Percentiles rank a stretch among this genome's conserved stretches.
These are phyloP conservation scores for Dactylella cylindrospora DNA, from an alignment of 2,329 filamentous ascomycete species.

Conservation along the genomic window DNA sequence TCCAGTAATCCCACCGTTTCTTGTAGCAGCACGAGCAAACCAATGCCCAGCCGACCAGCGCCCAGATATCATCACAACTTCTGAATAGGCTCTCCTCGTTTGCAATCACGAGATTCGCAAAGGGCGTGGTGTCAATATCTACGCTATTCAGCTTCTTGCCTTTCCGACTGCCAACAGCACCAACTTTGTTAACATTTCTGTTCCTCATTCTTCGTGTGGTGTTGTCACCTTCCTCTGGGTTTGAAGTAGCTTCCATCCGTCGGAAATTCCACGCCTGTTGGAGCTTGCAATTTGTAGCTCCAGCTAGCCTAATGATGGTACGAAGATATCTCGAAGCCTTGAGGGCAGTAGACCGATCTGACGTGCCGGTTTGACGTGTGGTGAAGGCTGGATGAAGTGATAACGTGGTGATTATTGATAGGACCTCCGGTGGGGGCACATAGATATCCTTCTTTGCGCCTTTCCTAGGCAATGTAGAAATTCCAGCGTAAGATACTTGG, in stretches of 20 bases:
- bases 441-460: conserved; percentile 8
- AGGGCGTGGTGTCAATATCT: conserved; percentile 20
- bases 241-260: background rate
- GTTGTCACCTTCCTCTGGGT: background rate
- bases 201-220: conserved; percentile 21
- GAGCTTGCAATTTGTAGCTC: conserved; percentile 31
- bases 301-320: conserved; percentile 29
- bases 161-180: conserved; percentile 3
- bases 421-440: conserved; percentile 24
- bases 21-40: conserved; percentile 30
- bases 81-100: conserved; percentile 34
- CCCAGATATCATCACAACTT: conserved; percentile 33
- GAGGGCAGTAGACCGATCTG: conserved; percentile 1
- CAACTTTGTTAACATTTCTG: conserved; percentile 22
- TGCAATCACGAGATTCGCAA: conserved; percentile 24
- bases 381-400: conserved; percentile 36
- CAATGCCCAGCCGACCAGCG: conserved; percentile 32
- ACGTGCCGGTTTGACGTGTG: conserved; percentile 10
- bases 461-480: conserved; percentile 14
- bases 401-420: conserved; percentile 32
- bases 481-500: conserved; percentile 25
- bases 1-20: conserved; percentile 32
- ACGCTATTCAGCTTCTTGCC: conserved; percentile 3
- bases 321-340: conserved; percentile 29
- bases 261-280: conserved; percentile 35